Conservation (phyloP, 768 basidiomycete genomes). For the Lepiota brunneoincarnata region DNA sequence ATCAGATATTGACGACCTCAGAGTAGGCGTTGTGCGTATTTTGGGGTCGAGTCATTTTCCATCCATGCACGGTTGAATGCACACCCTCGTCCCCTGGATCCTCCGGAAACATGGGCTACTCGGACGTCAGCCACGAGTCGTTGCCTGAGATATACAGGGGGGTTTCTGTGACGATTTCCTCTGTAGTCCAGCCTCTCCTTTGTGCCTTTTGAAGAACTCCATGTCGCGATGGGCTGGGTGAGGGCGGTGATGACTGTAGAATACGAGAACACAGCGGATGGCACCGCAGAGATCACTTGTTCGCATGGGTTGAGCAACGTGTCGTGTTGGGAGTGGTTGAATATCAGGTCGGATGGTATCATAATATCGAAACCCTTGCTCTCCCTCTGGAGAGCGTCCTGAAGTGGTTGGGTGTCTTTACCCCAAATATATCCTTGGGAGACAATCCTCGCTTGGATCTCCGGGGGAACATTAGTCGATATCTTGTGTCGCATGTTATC, state of each 20-base stretch:
- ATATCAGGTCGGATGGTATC: slow-evolving; percentile 89
- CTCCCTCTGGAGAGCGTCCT: slow-evolving; percentile 26
- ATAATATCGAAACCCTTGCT: slow-evolving; percentile 65
- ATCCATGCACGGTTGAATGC: slow-evolving; percentile 83
- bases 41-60: slow-evolving; percentile 45
- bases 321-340: slow-evolving; percentile 94
- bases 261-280: slow-evolving; percentile 55
- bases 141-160: slow-evolving; percentile 44
- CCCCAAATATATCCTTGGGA: slow-evolving; percentile 83
- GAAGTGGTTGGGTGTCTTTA: slow-evolving; percentile 42
- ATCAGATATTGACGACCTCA: slow-evolving; percentile 18
- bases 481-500: slow-evolving; percentile 77
- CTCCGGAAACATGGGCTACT: slow-evolving; percentile 86
- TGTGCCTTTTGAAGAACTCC: slow-evolving; percentile 71
- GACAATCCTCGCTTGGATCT: slow-evolving; percentile 32
- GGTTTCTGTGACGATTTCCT: slow-evolving; percentile 60
- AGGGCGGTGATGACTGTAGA: slow-evolving; percentile 88
- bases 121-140: neutral
- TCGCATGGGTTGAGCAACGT: slow-evolving; percentile 78
- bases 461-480: slow-evolving; percentile 44
- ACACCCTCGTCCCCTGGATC: slow-evolving; percentile 79
- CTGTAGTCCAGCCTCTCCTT: slow-evolving; percentile 66
- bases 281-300: slow-evolving; percentile 25
- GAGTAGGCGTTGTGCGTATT: neutral
- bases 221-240: slow-evolving; percentile 81